These are phyloP conservation scores for Gloeophyllum trabeum DNA, from an alignment of 768 basidiomycete genomes.

Conservation along the genomic window DNA sequence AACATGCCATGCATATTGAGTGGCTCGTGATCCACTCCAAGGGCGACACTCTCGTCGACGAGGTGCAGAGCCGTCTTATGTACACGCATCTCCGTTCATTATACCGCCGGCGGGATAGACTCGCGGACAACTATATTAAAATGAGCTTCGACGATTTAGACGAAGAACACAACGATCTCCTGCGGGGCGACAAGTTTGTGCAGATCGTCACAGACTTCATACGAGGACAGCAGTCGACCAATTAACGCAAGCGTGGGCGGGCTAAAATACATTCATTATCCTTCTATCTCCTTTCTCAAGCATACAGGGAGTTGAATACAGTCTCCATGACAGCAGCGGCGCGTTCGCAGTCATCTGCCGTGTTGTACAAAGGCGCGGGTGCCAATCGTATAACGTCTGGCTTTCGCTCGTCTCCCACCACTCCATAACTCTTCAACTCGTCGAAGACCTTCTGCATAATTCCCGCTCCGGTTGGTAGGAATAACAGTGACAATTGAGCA, in stretches of 20 bases:
- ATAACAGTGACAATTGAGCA: slow-evolving; percentile 79
- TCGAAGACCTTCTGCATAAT: slow-evolving; percentile 65
- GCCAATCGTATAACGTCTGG: slow-evolving; percentile 90
- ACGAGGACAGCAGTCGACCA: no score
- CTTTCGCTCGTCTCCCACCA: slow-evolving; percentile 85
- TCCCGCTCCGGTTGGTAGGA: slow-evolving; percentile 47
- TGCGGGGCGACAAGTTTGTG: slow-evolving; percentile 30
- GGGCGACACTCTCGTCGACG: slow-evolving; percentile 60
- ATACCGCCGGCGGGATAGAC: slow-evolving; percentile 15
- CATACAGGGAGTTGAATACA: no score
- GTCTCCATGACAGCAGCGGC: slow-evolving; percentile 59
- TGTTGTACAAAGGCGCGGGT: slow-evolving; percentile 83
- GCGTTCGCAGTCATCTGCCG: slow-evolving; percentile 61
- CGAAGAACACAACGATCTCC: slow-evolving; percentile 44
- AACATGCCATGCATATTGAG: slow-evolving; percentile 21
- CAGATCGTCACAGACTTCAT: slow-evolving; percentile 34
- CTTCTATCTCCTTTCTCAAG: no score
- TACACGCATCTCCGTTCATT: slow-evolving; percentile 36
- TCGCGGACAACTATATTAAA: slow-evolving; percentile 11
- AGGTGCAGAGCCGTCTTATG: slow-evolving; percentile 50
- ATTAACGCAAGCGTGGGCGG: no score
- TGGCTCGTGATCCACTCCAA: slow-evolving; percentile 74
- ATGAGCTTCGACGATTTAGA: slow-evolving; percentile 28
- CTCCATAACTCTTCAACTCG: slow-evolving; percentile 52
- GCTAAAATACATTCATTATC: no score